Base-by-base conservation (phyloP, 2,329 filamentous ascomycete species). In the Cercospora sp. region DNA sequence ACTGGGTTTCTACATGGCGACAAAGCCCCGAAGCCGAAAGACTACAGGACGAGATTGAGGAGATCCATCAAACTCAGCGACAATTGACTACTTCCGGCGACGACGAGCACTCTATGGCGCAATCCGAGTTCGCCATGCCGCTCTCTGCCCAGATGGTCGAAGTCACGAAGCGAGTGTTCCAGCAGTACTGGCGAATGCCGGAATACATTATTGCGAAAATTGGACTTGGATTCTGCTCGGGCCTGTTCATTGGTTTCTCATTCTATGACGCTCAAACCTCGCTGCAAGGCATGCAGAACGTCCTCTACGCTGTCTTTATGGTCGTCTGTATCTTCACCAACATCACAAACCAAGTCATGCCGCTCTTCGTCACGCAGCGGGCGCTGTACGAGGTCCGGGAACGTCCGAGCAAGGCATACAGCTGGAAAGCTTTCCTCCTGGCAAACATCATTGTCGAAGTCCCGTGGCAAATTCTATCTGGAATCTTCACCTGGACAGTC, bases 381-480 rank as follows among this genome's bases (percentile, higher is more conserved):
- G 82, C 84, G 1, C 78, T 89, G 3, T 88, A 88, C 77, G 86
- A 89, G 77, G 85, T 83, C 12, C 85, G 86, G 62, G 86, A 89
- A 72, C 81, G 86, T 3, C 86, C 89, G 0, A 87, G 85, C 77
- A 91, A 92, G 74, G 84, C 88, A 0, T 94, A 93, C 80, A 91
- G 88, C 0, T 93, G 91, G 91, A 84, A 87, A 71, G 89, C 85
- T 0, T 93, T 93, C 79, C 85, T 93, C 76, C 80, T 90, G 3
- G 86, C 89, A 75, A 91, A 92, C 75, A 86, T 93, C 62, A 63
- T 91, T 2, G 90, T 91, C 60, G 91, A 94, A 76, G 83, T 92
- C 1, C 90, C 90, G 0, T 93, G 84, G 79, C 84, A 87, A 64
- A 83, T 88, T 33, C 65, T 92, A 7, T 86, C 87, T 1, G 88